Percentiles rank a stretch among this genome's conserved stretches.
Conservation (phyloP, 257 asterid genomes). For the Petunia axillaris region DNA sequence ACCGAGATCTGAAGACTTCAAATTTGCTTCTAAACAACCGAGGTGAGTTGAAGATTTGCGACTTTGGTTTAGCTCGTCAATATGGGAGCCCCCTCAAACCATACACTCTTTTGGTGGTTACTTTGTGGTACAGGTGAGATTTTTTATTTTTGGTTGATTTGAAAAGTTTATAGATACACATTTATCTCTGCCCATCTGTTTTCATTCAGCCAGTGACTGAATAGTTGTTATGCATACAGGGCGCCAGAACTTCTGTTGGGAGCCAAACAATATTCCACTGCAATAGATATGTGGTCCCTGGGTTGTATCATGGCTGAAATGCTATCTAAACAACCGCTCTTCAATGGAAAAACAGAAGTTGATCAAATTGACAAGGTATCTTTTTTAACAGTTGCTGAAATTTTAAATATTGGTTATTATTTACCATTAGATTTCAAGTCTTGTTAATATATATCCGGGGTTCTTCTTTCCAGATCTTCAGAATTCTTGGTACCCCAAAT, state of each 20-base stretch:
- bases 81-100: conserved; percentile 89
- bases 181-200: neutral
- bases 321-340: conserved; percentile 67
- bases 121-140: conserved; percentile 91
- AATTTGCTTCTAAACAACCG: conserved; percentile 75
- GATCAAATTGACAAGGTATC: conserved; percentile 87
- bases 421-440: neutral
- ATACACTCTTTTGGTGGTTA: conserved; percentile 83
- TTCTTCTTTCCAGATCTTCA: conserved; percentile 53
- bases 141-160: conserved; percentile 2
- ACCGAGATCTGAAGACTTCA: conserved; percentile 86
- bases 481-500: conserved; percentile 82
- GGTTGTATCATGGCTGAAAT: conserved; percentile 97
- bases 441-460: too few relatives aligned
- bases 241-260: conserved; percentile 94
- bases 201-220: conserved; percentile 17
- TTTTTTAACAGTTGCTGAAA: neutral
- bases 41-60: conserved; percentile 87
- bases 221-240: conserved; percentile 45
- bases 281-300: conserved; percentile 93
- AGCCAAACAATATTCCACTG: conserved; percentile 77
- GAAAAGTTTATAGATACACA: neutral
- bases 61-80: conserved; percentile 92
- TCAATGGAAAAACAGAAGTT: conserved; percentile 73
- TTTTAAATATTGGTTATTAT: neutral